phyloP scores from a whole-genome alignment of 352 stramenopile genomes.

The Pythium angustatum region DNA sequence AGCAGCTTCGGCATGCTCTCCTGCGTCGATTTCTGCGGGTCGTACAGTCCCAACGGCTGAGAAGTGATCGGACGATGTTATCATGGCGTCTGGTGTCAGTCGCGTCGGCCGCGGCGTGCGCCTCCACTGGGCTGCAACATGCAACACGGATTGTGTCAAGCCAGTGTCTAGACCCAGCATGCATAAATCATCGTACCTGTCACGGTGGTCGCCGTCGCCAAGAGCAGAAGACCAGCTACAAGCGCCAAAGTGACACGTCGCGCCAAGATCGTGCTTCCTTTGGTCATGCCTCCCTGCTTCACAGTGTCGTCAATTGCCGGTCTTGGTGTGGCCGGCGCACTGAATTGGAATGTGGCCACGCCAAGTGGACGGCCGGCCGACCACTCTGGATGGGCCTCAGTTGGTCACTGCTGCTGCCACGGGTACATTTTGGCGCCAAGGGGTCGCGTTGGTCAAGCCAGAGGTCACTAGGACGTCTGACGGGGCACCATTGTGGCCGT shows the following conservation, averaged over 20 bases:
- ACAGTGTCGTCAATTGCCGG: no score
- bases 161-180: not conserved
- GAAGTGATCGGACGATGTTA: not conserved
- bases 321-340: not conserved
- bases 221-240: not conserved
- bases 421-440: no score
- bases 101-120: constrained; percentile 1
- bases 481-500: no score
- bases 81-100: not conserved
- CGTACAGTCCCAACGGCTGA: not conserved
- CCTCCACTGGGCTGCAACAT: not conserved
- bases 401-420: no score
- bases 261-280: not conserved
- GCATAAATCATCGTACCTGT: constrained; percentile 1
- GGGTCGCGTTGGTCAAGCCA: no score
- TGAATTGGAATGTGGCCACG: constrained; percentile 12
- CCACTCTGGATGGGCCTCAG: no score
- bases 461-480: no score
- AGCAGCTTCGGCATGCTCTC: not conserved
- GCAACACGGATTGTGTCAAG: no score
- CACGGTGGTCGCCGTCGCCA: not conserved
- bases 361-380: constrained; percentile 13
- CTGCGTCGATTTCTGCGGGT: not conserved
- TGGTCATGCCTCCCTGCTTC: no score
- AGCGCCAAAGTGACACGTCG: not conserved